Evolutionary conservation across 1,284 basidiomycete genomes (phyloP).

Genomic region (Rugosomyces carneus): DNA sequence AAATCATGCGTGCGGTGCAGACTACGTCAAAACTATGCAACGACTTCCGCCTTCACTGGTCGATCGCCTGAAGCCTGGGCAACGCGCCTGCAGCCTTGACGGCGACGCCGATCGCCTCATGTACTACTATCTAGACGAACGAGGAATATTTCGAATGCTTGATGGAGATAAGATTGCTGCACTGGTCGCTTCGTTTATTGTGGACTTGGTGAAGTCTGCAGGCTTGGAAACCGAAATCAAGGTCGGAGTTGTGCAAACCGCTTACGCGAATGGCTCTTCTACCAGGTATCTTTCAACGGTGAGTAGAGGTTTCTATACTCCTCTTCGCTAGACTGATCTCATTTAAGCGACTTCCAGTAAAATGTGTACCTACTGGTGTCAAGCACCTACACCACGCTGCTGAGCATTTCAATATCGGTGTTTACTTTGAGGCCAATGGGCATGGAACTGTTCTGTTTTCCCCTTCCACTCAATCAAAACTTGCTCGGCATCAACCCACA

Average conservation of each 20-base stretch:
- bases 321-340: conserved; percentile 3
- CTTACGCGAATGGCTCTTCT: conserved; percentile 97
- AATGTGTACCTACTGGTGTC: conserved; percentile 95
- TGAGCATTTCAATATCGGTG: conserved; percentile 88
- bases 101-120: conserved; percentile 98
- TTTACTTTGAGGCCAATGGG: conserved; percentile 99
- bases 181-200: conserved; percentile 89
- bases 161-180: conserved; percentile 99
- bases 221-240: conserved; percentile 70
- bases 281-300: conserved; percentile 89
- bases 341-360: conserved; percentile 80
- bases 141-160: conserved; percentile 80
- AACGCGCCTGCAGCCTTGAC: conserved; percentile 90
- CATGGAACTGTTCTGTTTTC: conserved; percentile 98
- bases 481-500: conserved; percentile 62
- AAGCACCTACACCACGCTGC: conserved; percentile 99
- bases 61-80: conserved; percentile 55
- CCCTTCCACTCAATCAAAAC: conserved; percentile 53
- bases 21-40: conserved; percentile 95
- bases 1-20: conserved; percentile 90
- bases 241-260: conserved; percentile 96
- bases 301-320: conserved; percentile 10
- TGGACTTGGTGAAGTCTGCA: conserved; percentile 82
- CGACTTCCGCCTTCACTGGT: conserved; percentile 71
- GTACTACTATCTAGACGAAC: conserved; percentile 86